Percentiles rank a stretch among this genome's conserved stretches.
phyloP scores from a whole-genome alignment of 805 yeast genomes.

The Torulaspora franciscae region DNA sequence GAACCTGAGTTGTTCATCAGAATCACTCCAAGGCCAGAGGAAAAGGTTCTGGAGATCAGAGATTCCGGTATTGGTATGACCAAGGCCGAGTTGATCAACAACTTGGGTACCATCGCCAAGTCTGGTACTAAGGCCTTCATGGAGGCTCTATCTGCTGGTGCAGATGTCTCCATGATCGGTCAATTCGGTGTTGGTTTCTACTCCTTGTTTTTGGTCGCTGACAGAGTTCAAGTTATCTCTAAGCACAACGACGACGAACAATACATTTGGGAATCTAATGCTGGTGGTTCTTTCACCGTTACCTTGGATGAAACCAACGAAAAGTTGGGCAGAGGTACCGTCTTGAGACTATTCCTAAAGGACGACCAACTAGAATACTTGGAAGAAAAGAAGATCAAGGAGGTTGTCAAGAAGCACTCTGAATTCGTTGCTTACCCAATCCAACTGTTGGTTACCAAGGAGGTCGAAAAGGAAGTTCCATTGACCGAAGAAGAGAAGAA shows the following conservation, averaged over 20 bases:
- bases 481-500: conserved; percentile 53
- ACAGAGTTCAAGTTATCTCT: conserved; percentile 95
- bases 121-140: conserved; percentile 99
- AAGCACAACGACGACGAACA: conserved; percentile 99
- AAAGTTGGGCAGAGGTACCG: conserved; percentile 89
- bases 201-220: conserved; percentile 98
- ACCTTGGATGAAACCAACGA: conserved; percentile 84
- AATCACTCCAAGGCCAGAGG: conserved; percentile 94
- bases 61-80: conserved; percentile 99
- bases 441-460: conserved; percentile 96
- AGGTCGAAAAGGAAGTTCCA: conserved; percentile 96
- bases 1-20: conserved; percentile 97
- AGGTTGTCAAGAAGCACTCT: conserved; percentile 98
- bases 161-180: conserved; percentile 99
- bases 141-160: conserved; percentile 99
- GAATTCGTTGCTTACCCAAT: conserved; percentile 99
- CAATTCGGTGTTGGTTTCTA: conserved; percentile 99
- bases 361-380: conserved; percentile 98
- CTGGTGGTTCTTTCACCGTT: conserved; percentile 98
- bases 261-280: conserved; percentile 99
- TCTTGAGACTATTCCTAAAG: conserved; percentile 92
- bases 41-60: conserved; percentile 91
- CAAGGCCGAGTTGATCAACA: conserved; percentile 97
- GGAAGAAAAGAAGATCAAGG: conserved; percentile 99
- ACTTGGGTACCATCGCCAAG: conserved; percentile 99